These are phyloP conservation scores for Rostrohypoxylon terebratum DNA, from an alignment of 495 filamentous ascomycete genomes.

Conservation along the genomic window DNA sequence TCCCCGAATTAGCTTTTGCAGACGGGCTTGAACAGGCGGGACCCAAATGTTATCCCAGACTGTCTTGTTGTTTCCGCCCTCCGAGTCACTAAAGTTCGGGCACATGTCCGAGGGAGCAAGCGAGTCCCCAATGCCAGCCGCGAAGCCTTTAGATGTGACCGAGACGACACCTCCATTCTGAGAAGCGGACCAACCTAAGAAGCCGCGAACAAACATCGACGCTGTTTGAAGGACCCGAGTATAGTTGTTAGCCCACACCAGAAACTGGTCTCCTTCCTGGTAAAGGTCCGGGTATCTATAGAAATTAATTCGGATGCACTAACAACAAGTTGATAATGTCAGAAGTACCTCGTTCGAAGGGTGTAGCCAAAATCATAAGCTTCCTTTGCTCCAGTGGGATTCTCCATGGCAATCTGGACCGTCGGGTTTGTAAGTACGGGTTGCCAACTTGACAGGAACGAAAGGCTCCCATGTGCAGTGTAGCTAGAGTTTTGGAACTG, in stretches of 20 bases:
- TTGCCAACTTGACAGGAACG: constrained; percentile 65
- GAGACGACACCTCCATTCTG: constrained; percentile 62
- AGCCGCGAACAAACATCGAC: constrained; percentile 65
- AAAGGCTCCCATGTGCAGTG: constrained; percentile 54
- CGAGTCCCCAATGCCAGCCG: constrained; percentile 63
- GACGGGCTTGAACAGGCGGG: constrained; percentile 61
- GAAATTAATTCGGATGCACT: constrained; percentile 22
- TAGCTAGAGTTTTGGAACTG: constrained; percentile 61
- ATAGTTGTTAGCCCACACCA: constrained; percentile 70
- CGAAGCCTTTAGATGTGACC: constrained; percentile 57
- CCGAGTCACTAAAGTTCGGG: constrained; percentile 60
- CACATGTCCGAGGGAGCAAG: constrained; percentile 68
- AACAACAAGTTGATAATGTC: constrained; percentile 1
- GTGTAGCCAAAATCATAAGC: constrained; percentile 55
- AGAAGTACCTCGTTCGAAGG: constrained; percentile 44
- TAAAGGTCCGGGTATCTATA: constrained; percentile 66
- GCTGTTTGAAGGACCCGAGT: constrained; percentile 65
- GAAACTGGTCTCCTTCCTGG: constrained; percentile 63
- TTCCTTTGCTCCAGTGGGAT: constrained; percentile 68
- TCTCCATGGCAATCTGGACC: constrained; percentile 63
- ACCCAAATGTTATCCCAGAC: constrained; percentile 61
- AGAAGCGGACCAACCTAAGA: constrained; percentile 61
- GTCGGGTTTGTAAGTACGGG: constrained; percentile 62
- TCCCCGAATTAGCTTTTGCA: constrained; percentile 62
- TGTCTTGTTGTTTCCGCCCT: constrained; percentile 54